Evolutionary conservation across 768 basidiomycete genomes (phyloP).

Genomic region (Infundibulicybe gibba): DNA sequence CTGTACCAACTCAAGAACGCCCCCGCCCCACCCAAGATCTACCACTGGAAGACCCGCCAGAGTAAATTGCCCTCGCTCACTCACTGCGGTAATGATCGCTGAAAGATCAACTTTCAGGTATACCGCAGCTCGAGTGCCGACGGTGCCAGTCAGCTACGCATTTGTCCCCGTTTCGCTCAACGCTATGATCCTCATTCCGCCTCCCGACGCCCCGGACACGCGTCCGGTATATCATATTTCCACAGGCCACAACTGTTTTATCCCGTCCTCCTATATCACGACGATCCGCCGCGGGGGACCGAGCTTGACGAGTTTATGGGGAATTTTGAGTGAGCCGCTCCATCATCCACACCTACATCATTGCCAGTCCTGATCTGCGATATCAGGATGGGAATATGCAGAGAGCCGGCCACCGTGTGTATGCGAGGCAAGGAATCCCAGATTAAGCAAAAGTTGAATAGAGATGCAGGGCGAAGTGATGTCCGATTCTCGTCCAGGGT

Average conservation of each 20-base stretch:
- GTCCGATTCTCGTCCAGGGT: too few species aligned
- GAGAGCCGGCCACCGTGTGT: constrained; percentile 26
- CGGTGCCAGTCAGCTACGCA: constrained; percentile 29
- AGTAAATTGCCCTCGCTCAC: too few species aligned
- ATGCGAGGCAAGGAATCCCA: constrained; percentile 32
- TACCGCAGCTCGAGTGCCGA: constrained; percentile 20
- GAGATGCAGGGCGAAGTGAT: constrained; percentile 19
- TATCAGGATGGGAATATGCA: constrained; percentile 25
- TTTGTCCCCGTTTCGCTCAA: constrained; percentile 33
- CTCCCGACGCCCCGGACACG: constrained; percentile 18
- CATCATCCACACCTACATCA: background rate
- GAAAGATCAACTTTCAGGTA: constrained; percentile 14
- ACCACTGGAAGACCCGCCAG: too few species aligned
- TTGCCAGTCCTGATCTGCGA: background rate
- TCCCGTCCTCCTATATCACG: constrained; percentile 44
- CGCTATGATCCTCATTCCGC: constrained; percentile 33
- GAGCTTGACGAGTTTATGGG: constrained; percentile 32
- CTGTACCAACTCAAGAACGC: too few species aligned
- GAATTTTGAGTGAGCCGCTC: constrained; percentile 39
- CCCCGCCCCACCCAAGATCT: too few species aligned
- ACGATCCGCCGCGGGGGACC: constrained; percentile 35
- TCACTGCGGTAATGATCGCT: too few species aligned
- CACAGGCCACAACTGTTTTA: constrained; percentile 46
- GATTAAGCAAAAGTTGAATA: constrained; percentile 29
- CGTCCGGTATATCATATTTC: constrained; percentile 39